Base-by-base conservation (phyloP, 2,329 filamentous ascomycete species). In the Penicillium olsonii region DNA sequence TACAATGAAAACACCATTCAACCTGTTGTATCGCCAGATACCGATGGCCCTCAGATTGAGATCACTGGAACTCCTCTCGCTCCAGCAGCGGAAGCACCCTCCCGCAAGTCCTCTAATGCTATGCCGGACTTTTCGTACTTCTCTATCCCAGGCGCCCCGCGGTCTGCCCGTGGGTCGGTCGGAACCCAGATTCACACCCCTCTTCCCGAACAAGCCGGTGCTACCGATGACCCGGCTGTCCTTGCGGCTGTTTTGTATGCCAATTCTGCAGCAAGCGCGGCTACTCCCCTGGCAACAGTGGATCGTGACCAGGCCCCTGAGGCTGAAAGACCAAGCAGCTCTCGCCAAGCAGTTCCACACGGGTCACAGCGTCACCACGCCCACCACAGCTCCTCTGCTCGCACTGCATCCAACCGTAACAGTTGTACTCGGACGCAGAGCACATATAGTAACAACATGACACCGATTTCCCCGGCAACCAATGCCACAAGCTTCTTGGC, bases 401-500 rank as follows among this genome's bases (percentile, higher is more conserved):
- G 65, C 33, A 65, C 61, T 6, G 66, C 56, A 26, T 67, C 68
- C 4, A 65, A 68, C 47, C 68, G 70, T 39, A 68, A 69, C 37
- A 71, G 68, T 44, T 67, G 68, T 50, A 69, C 69, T 11, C 67
- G 70, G 10, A 72, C 70, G 6, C 70, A 73, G 45, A 73, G 70
- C 48, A 70, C 70, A 4, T 70, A 74, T 50, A 73, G 72, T 42
- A 73, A 73, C 50, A 71, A 66, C 12, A 68, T 70, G 60, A 71
- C 72, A 1, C 70, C 72, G 1, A 68, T 71, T 4, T 74, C 72
- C 5, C 71, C 70, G 1, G 66, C 68, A 10, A 75, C 73, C n/a
- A 74, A 75, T 49, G 72, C 72, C 15, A 73, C 73, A 27, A 75
- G 73, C 49, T 68, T 75, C 22, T 59, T 75, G 26, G 72, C 69